Conservation (phyloP, 2,329 filamentous ascomycete genomes). For the Simplicillium sp. region DNA sequence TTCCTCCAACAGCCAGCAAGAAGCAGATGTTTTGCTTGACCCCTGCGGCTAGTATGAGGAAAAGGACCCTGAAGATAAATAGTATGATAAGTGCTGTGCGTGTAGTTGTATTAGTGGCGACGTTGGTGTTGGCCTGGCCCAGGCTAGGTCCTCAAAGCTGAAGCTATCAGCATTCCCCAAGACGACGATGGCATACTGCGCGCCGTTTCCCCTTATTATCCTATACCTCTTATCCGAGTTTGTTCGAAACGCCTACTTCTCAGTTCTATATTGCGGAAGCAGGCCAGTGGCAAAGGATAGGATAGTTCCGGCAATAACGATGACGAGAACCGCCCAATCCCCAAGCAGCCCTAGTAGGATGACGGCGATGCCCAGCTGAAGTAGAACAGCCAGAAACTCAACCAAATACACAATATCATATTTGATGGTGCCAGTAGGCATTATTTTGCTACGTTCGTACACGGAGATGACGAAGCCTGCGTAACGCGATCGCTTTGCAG, state of each 20-base stretch:
- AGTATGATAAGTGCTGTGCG: conserved; percentile 14
- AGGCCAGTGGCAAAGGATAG: conserved; percentile 23
- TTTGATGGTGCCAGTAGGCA: conserved; percentile 1
- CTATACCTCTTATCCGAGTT: conserved; percentile 18
- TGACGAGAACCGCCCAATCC: conserved; percentile 29
- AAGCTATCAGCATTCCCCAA: conserved; percentile 20
- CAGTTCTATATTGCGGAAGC: conserved; percentile 30
- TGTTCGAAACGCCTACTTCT: conserved; percentile 30
- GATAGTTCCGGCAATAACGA: conserved; percentile 25
- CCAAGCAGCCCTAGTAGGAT: conserved; percentile 19
- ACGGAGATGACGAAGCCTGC: conserved; percentile 17
- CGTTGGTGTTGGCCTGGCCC: conserved; percentile 7
- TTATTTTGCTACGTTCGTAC: conserved; percentile 9
- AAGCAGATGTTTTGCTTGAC: conserved; percentile 28
- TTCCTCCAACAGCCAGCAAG: conserved; percentile 26
- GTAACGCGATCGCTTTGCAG: conserved; percentile 9
- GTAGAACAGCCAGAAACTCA: conserved; percentile 13
- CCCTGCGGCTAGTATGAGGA: conserved; percentile 28
- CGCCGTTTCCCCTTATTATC: conserved; percentile 30
- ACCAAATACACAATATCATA: conserved; percentile 15
- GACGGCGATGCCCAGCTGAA: conserved; percentile 23
- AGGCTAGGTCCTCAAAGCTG: conserved; percentile 31
- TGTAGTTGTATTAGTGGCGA: conserved; percentile 5
- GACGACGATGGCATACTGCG: conserved; percentile 28
- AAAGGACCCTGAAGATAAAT: conserved; percentile 25